These are phyloP conservation scores for Phaeolepiota aurea DNA, from an alignment of 768 basidiomycete species.

Conservation along the genomic window DNA sequence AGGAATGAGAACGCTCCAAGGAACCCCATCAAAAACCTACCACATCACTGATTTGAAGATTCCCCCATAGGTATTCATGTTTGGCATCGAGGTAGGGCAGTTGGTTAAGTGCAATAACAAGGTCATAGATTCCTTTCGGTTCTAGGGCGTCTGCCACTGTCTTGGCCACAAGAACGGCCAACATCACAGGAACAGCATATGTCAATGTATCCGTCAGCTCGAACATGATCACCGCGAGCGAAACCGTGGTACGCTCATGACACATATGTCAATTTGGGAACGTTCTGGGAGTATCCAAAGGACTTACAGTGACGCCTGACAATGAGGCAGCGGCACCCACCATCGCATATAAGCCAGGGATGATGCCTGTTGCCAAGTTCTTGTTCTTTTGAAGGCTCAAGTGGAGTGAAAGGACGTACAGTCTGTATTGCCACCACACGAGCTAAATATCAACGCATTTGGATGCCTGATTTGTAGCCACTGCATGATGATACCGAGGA, in stretches of 20 bases:
- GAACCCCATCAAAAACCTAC: constrained; percentile 33
- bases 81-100: constrained; percentile 92
- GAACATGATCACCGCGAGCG: constrained; percentile 92
- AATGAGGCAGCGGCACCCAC: constrained; percentile 91
- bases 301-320: constrained; percentile 91
- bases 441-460: constrained; percentile 47
- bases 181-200: constrained; percentile 87
- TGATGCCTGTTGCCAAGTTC: constrained; percentile 33
- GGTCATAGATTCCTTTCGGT: constrained; percentile 94
- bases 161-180: constrained; percentile 83
- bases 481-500: constrained; percentile 77
- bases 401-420: constrained; percentile 34
- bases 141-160: constrained; percentile 84
- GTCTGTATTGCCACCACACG: constrained; percentile 54
- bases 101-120: constrained; percentile 87
- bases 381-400: neutral
- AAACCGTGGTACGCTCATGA: constrained; percentile 75
- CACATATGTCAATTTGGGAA: constrained; percentile 1
- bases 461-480: constrained; percentile 63
- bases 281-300: no score
- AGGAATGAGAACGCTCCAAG: constrained; percentile 1
- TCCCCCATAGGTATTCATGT: constrained; percentile 83
- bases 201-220: constrained; percentile 91
- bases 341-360: constrained; percentile 93
- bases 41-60: constrained; percentile 66